Evolutionary conservation across 202 grass and related monocot species (phyloP).

Genomic region (Brachypodium distachyon): DNA sequence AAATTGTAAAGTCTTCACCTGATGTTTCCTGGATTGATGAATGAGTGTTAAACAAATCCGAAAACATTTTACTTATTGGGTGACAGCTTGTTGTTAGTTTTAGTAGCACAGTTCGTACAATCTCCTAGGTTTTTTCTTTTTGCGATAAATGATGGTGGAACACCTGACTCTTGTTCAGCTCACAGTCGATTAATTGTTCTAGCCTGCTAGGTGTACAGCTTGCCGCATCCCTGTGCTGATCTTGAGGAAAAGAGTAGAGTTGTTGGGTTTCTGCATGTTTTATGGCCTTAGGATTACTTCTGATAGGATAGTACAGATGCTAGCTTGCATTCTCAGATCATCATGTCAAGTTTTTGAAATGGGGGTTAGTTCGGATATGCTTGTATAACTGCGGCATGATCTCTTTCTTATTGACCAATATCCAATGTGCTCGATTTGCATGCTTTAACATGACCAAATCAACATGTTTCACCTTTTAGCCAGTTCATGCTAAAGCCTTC

Average conservation of each 20-base stretch:
- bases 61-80: background rate
- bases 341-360: background rate
- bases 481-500: background rate
- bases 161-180: background rate
- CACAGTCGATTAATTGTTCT: background rate
- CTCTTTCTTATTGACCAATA: background rate
- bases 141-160: background rate
- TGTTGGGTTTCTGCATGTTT: background rate
- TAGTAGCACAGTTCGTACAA: background rate
- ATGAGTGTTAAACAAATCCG: background rate
- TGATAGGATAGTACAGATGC: background rate
- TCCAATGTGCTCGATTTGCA: background rate
- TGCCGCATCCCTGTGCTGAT: background rate
- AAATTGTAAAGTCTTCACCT: background rate
- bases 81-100: background rate
- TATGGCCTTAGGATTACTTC: background rate
- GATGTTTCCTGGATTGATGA: background rate
- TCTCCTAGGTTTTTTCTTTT: background rate
- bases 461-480: background rate
- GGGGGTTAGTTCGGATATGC: background rate
- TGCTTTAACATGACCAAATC: background rate
- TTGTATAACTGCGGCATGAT: background rate
- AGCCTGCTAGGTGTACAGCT: background rate
- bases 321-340: background rate
- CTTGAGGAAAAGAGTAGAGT: background rate